A percentile compares a stretch with the other conserved stretches of the same genome.
Conservation (phyloP, 352 stramenopile species). For the Phytophthora constricta region DNA sequence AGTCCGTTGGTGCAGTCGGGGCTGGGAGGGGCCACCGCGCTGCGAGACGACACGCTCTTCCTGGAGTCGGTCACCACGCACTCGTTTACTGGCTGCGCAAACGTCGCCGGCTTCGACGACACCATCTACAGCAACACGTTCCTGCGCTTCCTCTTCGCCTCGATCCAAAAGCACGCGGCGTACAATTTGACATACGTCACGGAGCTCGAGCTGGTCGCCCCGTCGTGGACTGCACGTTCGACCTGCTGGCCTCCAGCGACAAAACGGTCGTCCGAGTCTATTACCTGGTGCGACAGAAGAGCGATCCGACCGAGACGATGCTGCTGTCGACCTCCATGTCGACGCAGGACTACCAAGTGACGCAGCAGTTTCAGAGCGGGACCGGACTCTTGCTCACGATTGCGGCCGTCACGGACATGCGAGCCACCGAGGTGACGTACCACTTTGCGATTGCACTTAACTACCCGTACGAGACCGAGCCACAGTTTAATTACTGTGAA, state of each 20-base stretch:
- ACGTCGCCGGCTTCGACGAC: constrained; percentile 12
- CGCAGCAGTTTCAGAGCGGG: constrained; percentile 20
- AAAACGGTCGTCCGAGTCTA: constrained; percentile 24
- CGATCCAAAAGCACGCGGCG: constrained; percentile 24
- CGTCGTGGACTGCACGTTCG: constrained; percentile 32
- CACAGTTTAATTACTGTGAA: constrained; percentile 18
- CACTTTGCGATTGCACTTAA: constrained; percentile 26
- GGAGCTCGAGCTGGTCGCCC: constrained; percentile 22
- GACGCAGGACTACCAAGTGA: constrained; percentile 30
- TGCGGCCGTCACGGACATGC: constrained; percentile 33
- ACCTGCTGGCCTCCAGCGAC: constrained; percentile 19
- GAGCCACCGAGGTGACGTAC: constrained; percentile 13
- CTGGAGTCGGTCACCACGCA: constrained; percentile 17
- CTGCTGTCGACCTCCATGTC: constrained; percentile 28
- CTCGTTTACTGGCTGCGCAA: constrained; percentile 18
- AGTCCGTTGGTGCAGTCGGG: constrained; percentile 32
- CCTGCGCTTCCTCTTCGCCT: constrained; percentile 29
- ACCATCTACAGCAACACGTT: constrained; percentile 33
- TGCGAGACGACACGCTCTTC: constrained; percentile 37
- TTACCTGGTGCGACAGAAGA: constrained; percentile 26
- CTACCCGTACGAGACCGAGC: constrained; percentile 27
- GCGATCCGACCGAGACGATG: constrained; percentile 12
- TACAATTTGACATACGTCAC: constrained; percentile 35
- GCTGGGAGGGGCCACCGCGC: constrained; percentile 21
- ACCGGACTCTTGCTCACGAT: constrained; percentile 20